Conservation (phyloP, 345 rosid genomes). For the Iberis pinnata region DNA sequence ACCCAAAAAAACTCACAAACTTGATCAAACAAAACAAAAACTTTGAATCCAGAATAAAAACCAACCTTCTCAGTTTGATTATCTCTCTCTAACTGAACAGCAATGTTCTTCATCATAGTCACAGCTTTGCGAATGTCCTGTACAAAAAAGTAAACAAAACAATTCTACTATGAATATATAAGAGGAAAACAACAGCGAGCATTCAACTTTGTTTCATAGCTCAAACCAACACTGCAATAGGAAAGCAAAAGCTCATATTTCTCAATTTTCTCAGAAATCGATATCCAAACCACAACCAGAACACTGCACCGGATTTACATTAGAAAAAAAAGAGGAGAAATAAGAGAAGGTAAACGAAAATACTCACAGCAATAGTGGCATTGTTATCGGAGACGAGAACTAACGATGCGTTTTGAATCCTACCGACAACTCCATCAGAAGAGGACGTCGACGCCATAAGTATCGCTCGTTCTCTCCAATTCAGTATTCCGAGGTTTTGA, state of each 20-base stretch:
- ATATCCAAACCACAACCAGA: no score
- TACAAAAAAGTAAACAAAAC: background rate
- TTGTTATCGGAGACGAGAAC: constrained; percentile 46
- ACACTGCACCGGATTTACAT: no score
- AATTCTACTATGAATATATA: background rate
- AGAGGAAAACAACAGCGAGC: constrained; percentile 3
- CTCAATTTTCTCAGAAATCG: constrained; percentile 9
- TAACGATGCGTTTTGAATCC: constrained; percentile 46
- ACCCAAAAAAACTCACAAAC: no score
- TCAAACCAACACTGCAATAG: background rate
- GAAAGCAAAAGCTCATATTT: background rate
- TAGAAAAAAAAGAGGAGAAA: background rate
- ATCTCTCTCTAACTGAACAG: constrained; percentile 67
- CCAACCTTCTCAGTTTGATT: constrained; percentile 57
- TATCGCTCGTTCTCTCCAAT: background rate
- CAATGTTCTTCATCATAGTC: constrained; percentile 55
- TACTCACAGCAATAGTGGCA: constrained; percentile 47
- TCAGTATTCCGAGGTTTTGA: constrained; percentile 2
- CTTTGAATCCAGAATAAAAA: constrained; percentile 3
- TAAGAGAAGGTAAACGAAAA: background rate
- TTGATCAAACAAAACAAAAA: background rate
- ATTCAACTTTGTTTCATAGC: background rate
- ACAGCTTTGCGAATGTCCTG: constrained; percentile 74
- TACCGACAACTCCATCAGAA: constrained; percentile 36
- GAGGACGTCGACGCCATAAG: constrained; percentile 43